phyloP scores from a whole-genome alignment of 768 basidiomycete species.

The Amanita jacksonii region DNA sequence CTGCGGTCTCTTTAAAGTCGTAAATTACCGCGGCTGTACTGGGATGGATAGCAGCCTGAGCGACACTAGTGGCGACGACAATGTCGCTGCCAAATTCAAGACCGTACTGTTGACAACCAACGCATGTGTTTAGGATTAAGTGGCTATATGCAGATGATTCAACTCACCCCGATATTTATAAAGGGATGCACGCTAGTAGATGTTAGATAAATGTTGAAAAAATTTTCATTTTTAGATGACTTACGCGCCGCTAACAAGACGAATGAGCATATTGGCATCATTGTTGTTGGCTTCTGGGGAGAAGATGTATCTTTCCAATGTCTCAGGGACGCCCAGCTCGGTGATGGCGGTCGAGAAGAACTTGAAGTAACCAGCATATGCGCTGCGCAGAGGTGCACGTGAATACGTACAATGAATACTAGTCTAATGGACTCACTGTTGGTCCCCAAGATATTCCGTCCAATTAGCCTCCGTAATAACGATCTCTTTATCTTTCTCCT shows the following conservation, averaged over 20 bases:
- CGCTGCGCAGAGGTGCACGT: conserved; percentile 18
- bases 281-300: conserved; percentile 22
- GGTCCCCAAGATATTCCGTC: conserved; percentile 38
- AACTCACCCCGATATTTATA: conserved; percentile 45
- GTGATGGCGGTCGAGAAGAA: conserved; percentile 33
- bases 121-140: not conserved
- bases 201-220: too few relatives aligned
- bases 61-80: conserved; percentile 42
- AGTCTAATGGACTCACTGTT: conserved; percentile 24
- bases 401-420: not conserved
- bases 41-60: conserved; percentile 38
- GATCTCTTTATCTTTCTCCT: conserved; percentile 24
- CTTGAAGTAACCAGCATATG: conserved; percentile 26
- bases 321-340: conserved; percentile 25
- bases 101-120: too few relatives aligned
- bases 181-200: conserved; percentile 45
- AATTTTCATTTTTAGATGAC: conserved; percentile 14
- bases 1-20: conserved; percentile 15
- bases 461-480: conserved; percentile 37
- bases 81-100: conserved; percentile 42
- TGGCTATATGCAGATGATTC: not conserved
- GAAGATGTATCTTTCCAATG: conserved; percentile 43
- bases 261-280: conserved; percentile 25
- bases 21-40: conserved; percentile 22
- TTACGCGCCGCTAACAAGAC: conserved; percentile 26